Percentiles rank a stretch among this genome's conserved stretches.
Conservation (phyloP, 2,329 filamentous ascomycete genomes). For the Diaporthe eres region DNA sequence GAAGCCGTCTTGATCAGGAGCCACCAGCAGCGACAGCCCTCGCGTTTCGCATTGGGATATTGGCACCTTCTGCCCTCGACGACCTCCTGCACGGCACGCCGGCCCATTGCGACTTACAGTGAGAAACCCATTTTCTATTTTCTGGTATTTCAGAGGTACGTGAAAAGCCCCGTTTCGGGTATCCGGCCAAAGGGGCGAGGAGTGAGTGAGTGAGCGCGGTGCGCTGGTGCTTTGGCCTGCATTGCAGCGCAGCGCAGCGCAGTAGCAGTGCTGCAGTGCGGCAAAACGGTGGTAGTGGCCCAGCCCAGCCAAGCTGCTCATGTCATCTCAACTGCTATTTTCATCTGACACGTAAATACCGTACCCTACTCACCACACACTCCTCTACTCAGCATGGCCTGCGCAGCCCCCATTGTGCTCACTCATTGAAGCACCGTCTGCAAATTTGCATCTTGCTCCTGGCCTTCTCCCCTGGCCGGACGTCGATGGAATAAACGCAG, state of each 20-base stretch:
- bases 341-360: conserved; percentile 40
- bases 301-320: conserved; percentile 28
- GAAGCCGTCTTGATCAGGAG: conserved; percentile 39
- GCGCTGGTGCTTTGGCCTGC: conserved; percentile 5
- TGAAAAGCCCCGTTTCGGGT: conserved; percentile 14
- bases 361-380: conserved; percentile 29
- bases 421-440: conserved; percentile 7
- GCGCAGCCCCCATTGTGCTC: conserved; percentile 27
- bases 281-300: conserved; percentile 1
- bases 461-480: neutral
- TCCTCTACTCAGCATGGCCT: conserved; percentile 25
- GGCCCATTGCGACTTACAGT: neutral
- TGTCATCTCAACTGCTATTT: conserved; percentile 39
- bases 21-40: conserved; percentile 10
- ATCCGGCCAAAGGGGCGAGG: conserved; percentile 29
- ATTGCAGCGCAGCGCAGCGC: conserved; percentile 1
- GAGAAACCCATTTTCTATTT: neutral
- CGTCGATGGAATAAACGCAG: conserved; percentile 6
- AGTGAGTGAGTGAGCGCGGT: neutral
- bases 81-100: conserved; percentile 21
- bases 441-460: conserved; percentile 16
- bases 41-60: conserved; percentile 41
- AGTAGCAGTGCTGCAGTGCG: conserved; percentile 17
- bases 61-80: conserved; percentile 33
- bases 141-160: conserved; percentile 36